These are phyloP conservation scores for Hyphopichia fennica DNA, from an alignment of 1,139 yeast genomes.

Conservation along the genomic window DNA sequence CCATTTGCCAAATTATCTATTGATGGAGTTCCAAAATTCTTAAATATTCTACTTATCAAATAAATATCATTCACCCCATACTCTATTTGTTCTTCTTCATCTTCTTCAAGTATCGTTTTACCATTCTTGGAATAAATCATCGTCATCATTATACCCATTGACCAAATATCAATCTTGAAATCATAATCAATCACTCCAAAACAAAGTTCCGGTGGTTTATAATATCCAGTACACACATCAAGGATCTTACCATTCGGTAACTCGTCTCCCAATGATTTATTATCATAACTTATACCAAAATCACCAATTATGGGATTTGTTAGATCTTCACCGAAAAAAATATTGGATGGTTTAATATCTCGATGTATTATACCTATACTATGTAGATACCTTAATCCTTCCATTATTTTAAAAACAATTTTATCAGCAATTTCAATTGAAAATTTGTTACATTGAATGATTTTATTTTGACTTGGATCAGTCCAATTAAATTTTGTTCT, in stretches of 20 bases:
- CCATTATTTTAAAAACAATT: conserved; percentile 20
- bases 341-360: conserved; percentile 81
- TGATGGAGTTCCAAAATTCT: conserved; percentile 67
- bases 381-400: conserved; percentile 27
- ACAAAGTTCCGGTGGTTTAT: conserved; percentile 82
- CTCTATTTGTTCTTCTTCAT: conserved; percentile 30
- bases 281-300: conserved; percentile 69
- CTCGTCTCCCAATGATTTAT: conserved; percentile 41
- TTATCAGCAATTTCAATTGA: conserved; percentile 13
- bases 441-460: conserved; percentile 12
- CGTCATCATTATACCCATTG: conserved; percentile 68
- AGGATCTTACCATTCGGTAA: conserved; percentile 48
- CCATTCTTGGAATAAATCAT: conserved; percentile 53
- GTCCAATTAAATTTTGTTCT: conserved; percentile 21
- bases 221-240: conserved; percentile 76
- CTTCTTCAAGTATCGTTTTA: conserved; percentile 38
- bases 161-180: conserved; percentile 76
- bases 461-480: conserved; percentile 16
- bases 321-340: conserved; percentile 46
- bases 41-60: conserved; percentile 61
- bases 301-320: conserved; percentile 60
- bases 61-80: conserved; percentile 59
- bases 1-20: conserved; percentile 39
- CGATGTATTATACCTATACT: conserved; percentile 72
- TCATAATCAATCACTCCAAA: conserved; percentile 67